phyloP scores from a whole-genome alignment of 345 rosid genomes.

The Ricinus communis region DNA sequence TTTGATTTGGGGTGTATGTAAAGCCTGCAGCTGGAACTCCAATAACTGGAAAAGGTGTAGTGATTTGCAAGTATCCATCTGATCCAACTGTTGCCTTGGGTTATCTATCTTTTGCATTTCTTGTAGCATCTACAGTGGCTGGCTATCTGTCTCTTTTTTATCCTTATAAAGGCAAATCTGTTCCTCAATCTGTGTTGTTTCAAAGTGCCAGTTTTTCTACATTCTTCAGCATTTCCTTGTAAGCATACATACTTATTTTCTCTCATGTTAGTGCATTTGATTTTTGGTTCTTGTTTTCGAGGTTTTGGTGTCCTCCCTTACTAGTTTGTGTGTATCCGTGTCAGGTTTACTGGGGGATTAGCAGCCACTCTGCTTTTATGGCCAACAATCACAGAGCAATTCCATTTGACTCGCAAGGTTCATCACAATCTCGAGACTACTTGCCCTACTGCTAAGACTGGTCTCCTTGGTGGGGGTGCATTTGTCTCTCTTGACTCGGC shows the following conservation, averaged over 20 bases:
- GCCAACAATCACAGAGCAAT: slow-evolving; percentile 77
- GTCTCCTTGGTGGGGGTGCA: slow-evolving; percentile 81
- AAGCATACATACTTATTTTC: slow-evolving; percentile 24
- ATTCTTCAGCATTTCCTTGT: slow-evolving; percentile 80
- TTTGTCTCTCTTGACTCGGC: slow-evolving; percentile 76
- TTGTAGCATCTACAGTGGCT: slow-evolving; percentile 41
- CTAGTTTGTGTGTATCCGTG: background rate
- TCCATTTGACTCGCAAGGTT: slow-evolving; percentile 58
- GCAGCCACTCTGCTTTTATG: slow-evolving; percentile 56
- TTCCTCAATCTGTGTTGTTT: slow-evolving; percentile 69
- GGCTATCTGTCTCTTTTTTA: slow-evolving; percentile 68
- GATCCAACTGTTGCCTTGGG: slow-evolving; percentile 74
- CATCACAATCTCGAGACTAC: slow-evolving; percentile 43
- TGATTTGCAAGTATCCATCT: slow-evolving; percentile 76
- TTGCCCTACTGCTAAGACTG: slow-evolving; percentile 85
- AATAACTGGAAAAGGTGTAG: slow-evolving; percentile 54
- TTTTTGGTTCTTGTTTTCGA: too few relatives aligned
- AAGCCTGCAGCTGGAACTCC: slow-evolving; percentile 76
- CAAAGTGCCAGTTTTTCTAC: slow-evolving; percentile 51
- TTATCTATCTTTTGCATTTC: slow-evolving; percentile 61
- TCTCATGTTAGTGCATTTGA: too few relatives aligned
- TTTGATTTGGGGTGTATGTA: background rate
- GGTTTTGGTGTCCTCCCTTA: too few relatives aligned
- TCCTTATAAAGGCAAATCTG: slow-evolving; percentile 67
- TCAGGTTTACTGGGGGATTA: slow-evolving; percentile 58